These are phyloP conservation scores for Haplosporangium gracile DNA, from an alignment of 192 early-diverging fungal species.

Conservation along the genomic window DNA sequence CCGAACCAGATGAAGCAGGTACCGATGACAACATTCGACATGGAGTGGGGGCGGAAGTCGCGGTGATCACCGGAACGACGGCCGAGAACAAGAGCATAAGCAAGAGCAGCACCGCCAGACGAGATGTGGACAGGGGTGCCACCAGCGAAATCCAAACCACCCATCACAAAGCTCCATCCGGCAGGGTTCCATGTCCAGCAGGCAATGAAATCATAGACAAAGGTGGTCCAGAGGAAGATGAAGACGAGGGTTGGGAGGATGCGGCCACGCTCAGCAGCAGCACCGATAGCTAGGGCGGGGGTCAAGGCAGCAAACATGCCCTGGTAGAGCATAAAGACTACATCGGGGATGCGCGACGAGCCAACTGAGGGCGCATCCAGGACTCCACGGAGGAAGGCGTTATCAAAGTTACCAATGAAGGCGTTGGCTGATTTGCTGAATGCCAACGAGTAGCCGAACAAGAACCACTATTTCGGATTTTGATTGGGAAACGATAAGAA, in stretches of 20 bases:
- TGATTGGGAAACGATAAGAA: neutral
- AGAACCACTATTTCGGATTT: constrained; percentile 74
- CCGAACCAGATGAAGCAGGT: constrained; percentile 94
- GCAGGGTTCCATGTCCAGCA: constrained; percentile 93
- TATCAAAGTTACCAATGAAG: constrained; percentile 87
- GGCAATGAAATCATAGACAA: constrained; percentile 93
- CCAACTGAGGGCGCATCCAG: constrained; percentile 64
- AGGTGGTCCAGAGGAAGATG: constrained; percentile 93
- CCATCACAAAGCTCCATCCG: constrained; percentile 89
- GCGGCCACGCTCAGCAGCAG: constrained; percentile 90
- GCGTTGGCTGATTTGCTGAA: constrained; percentile 80
- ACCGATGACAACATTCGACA: constrained; percentile 93
- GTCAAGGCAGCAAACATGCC: constrained; percentile 95
- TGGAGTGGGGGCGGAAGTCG: constrained; percentile 90
- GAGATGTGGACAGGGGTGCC: constrained; percentile 95
- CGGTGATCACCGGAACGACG: constrained; percentile 81
- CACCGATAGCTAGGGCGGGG: constrained; percentile 91
- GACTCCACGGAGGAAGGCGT: constrained; percentile 77
- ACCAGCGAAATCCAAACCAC: constrained; percentile 94
- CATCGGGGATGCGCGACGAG: constrained; percentile 76
- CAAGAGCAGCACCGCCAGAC: constrained; percentile 91
- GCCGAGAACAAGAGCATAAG: constrained; percentile 89
- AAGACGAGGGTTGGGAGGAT: constrained; percentile 90
- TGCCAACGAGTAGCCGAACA: constrained; percentile 91
- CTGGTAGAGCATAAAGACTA: constrained; percentile 89